Percentiles rank a stretch among this genome's conserved stretches.
Conservation (phyloP, 352 stramenopile genomes). For the Globisporangium cystogenes region DNA sequence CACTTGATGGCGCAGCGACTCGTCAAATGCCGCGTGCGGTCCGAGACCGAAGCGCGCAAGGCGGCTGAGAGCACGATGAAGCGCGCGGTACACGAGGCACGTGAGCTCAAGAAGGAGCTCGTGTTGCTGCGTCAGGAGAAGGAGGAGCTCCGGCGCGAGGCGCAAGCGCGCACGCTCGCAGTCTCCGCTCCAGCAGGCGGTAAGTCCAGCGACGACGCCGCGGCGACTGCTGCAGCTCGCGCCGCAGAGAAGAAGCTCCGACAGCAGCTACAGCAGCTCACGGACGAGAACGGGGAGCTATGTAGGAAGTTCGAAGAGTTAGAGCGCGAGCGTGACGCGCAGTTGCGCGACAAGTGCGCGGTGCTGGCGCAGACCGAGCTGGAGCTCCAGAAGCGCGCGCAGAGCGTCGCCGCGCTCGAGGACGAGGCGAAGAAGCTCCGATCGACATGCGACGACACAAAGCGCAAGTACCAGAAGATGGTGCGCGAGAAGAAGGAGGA, state of each 20-base stretch:
- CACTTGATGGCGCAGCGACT: slow-evolving; percentile 37
- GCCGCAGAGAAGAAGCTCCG: slow-evolving; percentile 29
- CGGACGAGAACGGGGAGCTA: slow-evolving; percentile 11
- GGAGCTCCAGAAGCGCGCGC: slow-evolving; percentile 18
- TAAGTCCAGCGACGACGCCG: background rate
- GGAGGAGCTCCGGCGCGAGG: slow-evolving; percentile 37
- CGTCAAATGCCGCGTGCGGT: slow-evolving; percentile 72
- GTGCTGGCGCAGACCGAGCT: slow-evolving; percentile 14
- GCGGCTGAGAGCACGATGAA: slow-evolving; percentile 70
- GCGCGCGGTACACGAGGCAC: slow-evolving; percentile 58
- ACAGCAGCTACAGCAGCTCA: slow-evolving; percentile 26
- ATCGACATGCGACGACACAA: slow-evolving; percentile 15
- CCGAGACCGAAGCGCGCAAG: slow-evolving; percentile 69
- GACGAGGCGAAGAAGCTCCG: slow-evolving; percentile 33
- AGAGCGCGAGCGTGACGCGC: slow-evolving; percentile 27
- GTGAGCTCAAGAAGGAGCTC: slow-evolving; percentile 74
- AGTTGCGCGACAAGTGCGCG: slow-evolving; percentile 17
- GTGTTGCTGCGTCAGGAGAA: slow-evolving; percentile 72
- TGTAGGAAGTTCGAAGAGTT: slow-evolving; percentile 14
- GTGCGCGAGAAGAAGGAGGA: slow-evolving; percentile 56
- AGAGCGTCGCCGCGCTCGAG: slow-evolving; percentile 14
- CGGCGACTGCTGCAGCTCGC: background rate
- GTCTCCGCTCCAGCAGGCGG: slow-evolving; percentile 4
- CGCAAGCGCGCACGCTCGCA: slow-evolving; percentile 11
- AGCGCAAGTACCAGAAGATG: slow-evolving; percentile 36